These are phyloP conservation scores for Juglanconis oblonga DNA, from an alignment of 2,329 filamentous ascomycete species.

Conservation along the genomic window DNA sequence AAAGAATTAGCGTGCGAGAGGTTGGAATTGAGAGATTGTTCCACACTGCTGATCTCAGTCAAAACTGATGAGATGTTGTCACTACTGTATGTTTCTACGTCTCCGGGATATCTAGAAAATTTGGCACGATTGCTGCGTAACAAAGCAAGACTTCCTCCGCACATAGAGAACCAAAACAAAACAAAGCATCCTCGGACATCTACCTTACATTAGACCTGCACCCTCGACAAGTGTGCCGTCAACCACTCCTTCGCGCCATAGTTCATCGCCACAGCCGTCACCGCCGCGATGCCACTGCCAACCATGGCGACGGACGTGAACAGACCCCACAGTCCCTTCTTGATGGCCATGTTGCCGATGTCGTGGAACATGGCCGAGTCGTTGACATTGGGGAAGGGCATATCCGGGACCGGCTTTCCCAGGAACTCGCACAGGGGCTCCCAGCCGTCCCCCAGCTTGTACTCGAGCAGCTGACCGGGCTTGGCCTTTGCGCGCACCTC, in stretches of 20 bases:
- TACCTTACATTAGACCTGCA: background rate
- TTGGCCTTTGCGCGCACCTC: constrained; percentile 10
- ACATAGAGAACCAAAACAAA: too few species aligned
- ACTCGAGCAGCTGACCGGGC: constrained; percentile 10
- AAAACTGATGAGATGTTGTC: too few species aligned
- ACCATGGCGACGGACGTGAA: constrained; percentile 4
- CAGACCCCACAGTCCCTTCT: constrained; percentile 5
- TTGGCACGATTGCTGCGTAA: too few species aligned
- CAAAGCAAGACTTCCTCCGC: too few species aligned
- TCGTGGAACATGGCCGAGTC: constrained; percentile 13
- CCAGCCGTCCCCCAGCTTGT: constrained; percentile 17
- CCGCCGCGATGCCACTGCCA: constrained; percentile 6
- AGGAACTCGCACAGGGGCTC: constrained; percentile 16
- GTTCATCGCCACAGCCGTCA: constrained; percentile 10
- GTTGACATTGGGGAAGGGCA: constrained; percentile 15
- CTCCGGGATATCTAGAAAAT: too few species aligned
- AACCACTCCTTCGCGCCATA: constrained; percentile 12
- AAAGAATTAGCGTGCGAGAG: too few species aligned
- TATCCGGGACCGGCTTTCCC: constrained; percentile 12
- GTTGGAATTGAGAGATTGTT: too few species aligned
- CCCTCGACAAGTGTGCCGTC: background rate
- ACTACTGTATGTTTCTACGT: too few species aligned
- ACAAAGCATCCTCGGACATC: background rate
- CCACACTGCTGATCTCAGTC: too few species aligned
- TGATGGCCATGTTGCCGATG: background rate